Evolutionary conservation across 441 rosid genomes (phyloP).

Genomic region (Adansonia grandidieri): DNA sequence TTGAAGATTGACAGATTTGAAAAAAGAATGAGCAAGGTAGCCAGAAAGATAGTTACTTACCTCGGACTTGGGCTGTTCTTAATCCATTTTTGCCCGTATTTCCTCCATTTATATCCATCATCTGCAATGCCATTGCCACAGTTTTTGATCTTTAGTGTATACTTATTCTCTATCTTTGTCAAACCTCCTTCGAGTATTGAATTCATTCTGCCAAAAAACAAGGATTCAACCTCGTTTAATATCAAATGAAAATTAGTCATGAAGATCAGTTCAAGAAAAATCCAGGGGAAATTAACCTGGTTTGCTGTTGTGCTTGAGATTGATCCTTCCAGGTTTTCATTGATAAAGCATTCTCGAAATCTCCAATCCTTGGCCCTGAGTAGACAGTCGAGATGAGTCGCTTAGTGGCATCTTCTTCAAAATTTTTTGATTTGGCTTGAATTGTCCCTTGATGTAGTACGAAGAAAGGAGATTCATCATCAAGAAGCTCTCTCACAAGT

Average conservation of each 20-base stretch:
- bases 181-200: conserved; percentile 43
- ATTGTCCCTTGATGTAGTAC: conserved; percentile 26
- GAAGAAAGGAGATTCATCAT: conserved; percentile 51
- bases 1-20: background rate
- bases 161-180: conserved; percentile 60
- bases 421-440: conserved; percentile 22
- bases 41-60: conserved; percentile 36
- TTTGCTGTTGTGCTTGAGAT: conserved; percentile 29
- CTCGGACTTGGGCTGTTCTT: conserved; percentile 87
- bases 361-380: conserved; percentile 61
- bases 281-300: conserved; percentile 38
- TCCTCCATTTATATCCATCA: conserved; percentile 94
- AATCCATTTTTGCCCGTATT: conserved; percentile 87
- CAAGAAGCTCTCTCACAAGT: conserved; percentile 51
- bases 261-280: background rate
- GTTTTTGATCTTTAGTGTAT: conserved; percentile 67
- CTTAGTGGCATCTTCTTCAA: conserved; percentile 39
- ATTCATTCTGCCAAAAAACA: conserved; percentile 31
- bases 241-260: background rate
- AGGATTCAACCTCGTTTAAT: background rate
- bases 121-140: conserved; percentile 44
- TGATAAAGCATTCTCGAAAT: conserved; percentile 53
- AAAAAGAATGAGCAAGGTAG: too few relatives aligned
- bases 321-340: conserved; percentile 27
- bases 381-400: conserved; percentile 43